Evolutionary conservation across 768 basidiomycete genomes (phyloP), one percentile per base, ranked within the genome.

Genomic region (Pleurotus citrinopileatus): DNA sequence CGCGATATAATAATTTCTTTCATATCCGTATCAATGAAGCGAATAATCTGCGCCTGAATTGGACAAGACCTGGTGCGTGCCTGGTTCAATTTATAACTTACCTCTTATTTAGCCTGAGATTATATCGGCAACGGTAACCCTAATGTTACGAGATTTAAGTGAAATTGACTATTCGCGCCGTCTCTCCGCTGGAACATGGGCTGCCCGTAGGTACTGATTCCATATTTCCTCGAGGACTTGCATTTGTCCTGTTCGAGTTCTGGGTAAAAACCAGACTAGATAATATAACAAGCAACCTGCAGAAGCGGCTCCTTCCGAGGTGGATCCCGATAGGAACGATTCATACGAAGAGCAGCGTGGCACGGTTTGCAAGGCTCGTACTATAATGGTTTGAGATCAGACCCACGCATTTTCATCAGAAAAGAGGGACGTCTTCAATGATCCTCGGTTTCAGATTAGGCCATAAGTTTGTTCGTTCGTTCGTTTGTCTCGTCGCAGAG

Each of bases 401-500:
- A 44, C 43, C 43, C 43, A 27, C 17, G 9, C 12, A 10, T 26
- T 34, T 23, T 44, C 3, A 44, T 44, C 43, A 44, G 43, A 44
- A 44, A 40, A 15, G 38, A 40, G 38, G 38, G 38, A 19, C 20
- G 19, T 26, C 9, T 26, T 12, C 26, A 12, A 44, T 44, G 43
- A 44, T 44, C 43, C 43, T 44, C 43, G 43, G 43, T 44, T 44
- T 44, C 43, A 44, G 43, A 26, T 25, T 44, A 22, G 43, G 38
- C 38, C 38, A n/a, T 40, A 40, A 40, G 38, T 40, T 40, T 40
- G 38, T 40, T 12, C 38, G 19, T 13, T 40, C n/a, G 12, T 40
- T 12, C 19, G 7, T 40, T n/a, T 40, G 13, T 19, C 38, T 40
- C 38, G 43, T n/a, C 17, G 38, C 38, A 40, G 38, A 20, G 29